phyloP scores from a whole-genome alignment of 495 filamentous ascomycete genomes.

The Glonium stellatum region DNA sequence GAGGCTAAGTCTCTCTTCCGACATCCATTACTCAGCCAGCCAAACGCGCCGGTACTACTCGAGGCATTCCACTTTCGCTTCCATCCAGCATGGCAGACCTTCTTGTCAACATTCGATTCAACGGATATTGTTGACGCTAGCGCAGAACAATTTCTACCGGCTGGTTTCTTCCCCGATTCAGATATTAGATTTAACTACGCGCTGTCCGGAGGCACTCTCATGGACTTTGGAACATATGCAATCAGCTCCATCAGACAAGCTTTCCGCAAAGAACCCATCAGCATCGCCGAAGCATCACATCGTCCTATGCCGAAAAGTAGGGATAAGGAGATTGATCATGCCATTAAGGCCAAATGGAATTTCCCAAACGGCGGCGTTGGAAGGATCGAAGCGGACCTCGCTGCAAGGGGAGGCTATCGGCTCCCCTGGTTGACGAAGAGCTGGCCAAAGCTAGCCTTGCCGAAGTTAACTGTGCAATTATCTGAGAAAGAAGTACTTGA shows the following conservation, averaged over 20 bases:
- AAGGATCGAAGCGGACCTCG: slow-evolving; percentile 11
- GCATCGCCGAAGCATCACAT: slow-evolving; percentile 3
- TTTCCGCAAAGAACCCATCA: slow-evolving; percentile 29
- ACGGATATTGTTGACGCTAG: slow-evolving; percentile 30
- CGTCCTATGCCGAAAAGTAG: slow-evolving; percentile 29
- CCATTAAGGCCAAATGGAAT: slow-evolving; percentile 14
- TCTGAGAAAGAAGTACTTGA: slow-evolving; percentile 30
- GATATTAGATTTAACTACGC: slow-evolving; percentile 53
- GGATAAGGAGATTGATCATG: slow-evolving; percentile 26
- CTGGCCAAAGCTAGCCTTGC: slow-evolving; percentile 4
- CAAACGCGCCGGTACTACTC: slow-evolving; percentile 42
- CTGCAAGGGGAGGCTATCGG: slow-evolving; percentile 11
- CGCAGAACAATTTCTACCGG: slow-evolving; percentile 7
- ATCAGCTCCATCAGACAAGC: slow-evolving; percentile 40
- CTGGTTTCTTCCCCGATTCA: slow-evolving; percentile 30
- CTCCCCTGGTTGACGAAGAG: slow-evolving; percentile 10
- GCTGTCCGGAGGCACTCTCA: slow-evolving; percentile 50
- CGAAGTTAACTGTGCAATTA: slow-evolving; percentile 14
- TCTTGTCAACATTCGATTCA: slow-evolving; percentile 32
- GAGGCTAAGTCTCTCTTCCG: slow-evolving; percentile 18
- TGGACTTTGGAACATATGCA: slow-evolving; percentile 51
- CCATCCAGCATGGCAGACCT: slow-evolving; percentile 38
- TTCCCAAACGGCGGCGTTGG: slow-evolving; percentile 26
- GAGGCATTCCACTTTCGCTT: slow-evolving; percentile 51
- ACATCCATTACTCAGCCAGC: slow-evolving; percentile 17